These are phyloP conservation scores for Ophiostoma australiae DNA, from an alignment of 2,329 filamentous ascomycete genomes.

Conservation along the genomic window DNA sequence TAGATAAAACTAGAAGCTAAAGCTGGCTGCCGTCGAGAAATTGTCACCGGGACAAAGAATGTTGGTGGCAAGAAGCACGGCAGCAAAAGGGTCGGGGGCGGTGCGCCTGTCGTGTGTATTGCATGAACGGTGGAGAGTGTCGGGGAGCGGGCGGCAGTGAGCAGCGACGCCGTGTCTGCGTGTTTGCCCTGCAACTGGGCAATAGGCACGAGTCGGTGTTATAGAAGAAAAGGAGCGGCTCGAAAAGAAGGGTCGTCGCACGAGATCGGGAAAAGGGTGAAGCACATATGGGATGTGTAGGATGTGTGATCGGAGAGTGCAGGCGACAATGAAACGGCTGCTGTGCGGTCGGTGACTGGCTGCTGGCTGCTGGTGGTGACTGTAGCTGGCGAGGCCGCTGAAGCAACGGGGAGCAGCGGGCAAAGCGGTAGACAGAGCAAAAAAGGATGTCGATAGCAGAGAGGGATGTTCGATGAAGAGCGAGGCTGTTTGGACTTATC, in stretches of 20 bases:
- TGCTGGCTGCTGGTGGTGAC: not conserved
- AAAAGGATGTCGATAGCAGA: not conserved
- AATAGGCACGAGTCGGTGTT: not conserved
- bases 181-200: not conserved
- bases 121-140: slow-evolving; percentile 17
- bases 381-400: not conserved
- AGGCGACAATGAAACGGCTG: slow-evolving; percentile 11
- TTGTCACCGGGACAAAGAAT: slow-evolving; percentile 16
- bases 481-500: not conserved
- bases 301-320: not conserved
- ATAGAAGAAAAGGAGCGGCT: not conserved
- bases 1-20: not conserved
- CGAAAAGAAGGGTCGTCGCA: not conserved
- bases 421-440: not conserved
- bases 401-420: not conserved
- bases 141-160: not conserved
- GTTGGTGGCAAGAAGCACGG: not conserved
- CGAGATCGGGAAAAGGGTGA: not conserved
- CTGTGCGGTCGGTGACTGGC: slow-evolving; percentile 5
- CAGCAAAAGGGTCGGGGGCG: not conserved
- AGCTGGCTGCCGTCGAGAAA: not conserved
- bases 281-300: not conserved
- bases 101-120: slow-evolving; percentile 10
- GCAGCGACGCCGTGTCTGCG: not conserved
- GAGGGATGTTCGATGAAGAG: not conserved